These are phyloP conservation scores for Xylaria telfairii DNA, from an alignment of 495 filamentous ascomycete genomes.

Conservation along the genomic window DNA sequence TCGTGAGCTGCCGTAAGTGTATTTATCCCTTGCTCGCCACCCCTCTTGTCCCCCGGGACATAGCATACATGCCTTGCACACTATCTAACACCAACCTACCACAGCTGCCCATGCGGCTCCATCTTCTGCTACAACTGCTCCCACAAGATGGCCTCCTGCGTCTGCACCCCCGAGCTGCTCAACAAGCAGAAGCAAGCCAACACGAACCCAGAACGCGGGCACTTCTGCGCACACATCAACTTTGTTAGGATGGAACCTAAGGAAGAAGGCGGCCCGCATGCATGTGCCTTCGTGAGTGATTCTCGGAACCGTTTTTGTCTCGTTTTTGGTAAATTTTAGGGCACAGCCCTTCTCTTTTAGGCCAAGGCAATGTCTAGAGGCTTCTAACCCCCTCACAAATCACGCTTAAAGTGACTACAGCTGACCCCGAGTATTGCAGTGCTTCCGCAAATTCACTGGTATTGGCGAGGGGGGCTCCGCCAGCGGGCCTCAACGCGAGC, in stretches of 20 bases:
- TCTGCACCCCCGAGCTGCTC: not conserved
- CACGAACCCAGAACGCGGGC: not conserved
- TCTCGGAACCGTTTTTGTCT: too few species aligned
- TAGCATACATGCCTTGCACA: not conserved
- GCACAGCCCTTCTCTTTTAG: too few species aligned
- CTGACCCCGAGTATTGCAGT: too few species aligned
- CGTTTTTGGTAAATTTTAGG: too few species aligned
- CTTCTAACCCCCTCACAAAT: too few species aligned
- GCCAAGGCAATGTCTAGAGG: too few species aligned
- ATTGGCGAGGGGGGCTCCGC: too few species aligned
- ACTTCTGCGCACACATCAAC: not conserved
- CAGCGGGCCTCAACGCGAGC: not conserved
- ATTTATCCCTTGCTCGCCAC: not conserved
- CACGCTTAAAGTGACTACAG: too few species aligned
- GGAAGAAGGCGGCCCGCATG: not conserved
- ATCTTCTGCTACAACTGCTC: conserved; percentile 3
- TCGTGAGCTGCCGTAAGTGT: not conserved
- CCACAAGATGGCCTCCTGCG: not conserved
- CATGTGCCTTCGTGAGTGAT: not conserved
- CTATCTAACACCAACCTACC: not conserved
- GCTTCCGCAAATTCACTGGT: not conserved
- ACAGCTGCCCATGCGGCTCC: not conserved
- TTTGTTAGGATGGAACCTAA: not conserved
- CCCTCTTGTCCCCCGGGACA: not conserved
- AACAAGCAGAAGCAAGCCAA: not conserved